phyloP scores from a whole-genome alignment of 352 stramenopile species.

The Globisporangium recalcitrans region DNA sequence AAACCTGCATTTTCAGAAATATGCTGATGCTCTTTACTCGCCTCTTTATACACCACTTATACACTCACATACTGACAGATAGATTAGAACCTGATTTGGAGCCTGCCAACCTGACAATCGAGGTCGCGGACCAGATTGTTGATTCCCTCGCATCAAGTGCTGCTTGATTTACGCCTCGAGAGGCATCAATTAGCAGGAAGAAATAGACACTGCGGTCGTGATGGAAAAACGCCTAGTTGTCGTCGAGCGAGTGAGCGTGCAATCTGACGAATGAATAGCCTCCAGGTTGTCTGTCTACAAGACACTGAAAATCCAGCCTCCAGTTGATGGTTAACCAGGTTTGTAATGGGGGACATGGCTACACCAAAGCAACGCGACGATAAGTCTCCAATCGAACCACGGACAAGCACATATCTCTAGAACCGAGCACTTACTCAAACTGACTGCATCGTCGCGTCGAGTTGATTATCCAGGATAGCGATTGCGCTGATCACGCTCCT shows the following conservation, averaged over 20 bases:
- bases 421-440: too few relatives aligned
- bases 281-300: too few relatives aligned
- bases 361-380: neutral
- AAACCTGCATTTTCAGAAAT: neutral
- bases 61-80: neutral
- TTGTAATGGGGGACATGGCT: conserved; percentile 1
- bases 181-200: neutral
- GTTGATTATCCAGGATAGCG: too few relatives aligned
- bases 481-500: too few relatives aligned
- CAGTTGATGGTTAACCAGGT: neutral
- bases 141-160: neutral
- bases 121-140: neutral
- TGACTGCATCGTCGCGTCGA: too few relatives aligned
- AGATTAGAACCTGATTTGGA: neutral
- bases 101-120: neutral
- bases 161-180: neutral
- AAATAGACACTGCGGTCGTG: neutral
- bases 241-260: neutral
- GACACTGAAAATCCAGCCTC: neutral
- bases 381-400: too few relatives aligned
- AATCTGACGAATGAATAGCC: too few relatives aligned
- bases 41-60: neutral
- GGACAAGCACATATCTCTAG: too few relatives aligned
- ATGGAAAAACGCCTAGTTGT: neutral
- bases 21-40: neutral